A percentile compares a stretch with the other conserved stretches of the same genome.
These are phyloP conservation scores for Aphanomyces astaci DNA, from an alignment of 352 stramenopile species.

Conservation along the genomic window DNA sequence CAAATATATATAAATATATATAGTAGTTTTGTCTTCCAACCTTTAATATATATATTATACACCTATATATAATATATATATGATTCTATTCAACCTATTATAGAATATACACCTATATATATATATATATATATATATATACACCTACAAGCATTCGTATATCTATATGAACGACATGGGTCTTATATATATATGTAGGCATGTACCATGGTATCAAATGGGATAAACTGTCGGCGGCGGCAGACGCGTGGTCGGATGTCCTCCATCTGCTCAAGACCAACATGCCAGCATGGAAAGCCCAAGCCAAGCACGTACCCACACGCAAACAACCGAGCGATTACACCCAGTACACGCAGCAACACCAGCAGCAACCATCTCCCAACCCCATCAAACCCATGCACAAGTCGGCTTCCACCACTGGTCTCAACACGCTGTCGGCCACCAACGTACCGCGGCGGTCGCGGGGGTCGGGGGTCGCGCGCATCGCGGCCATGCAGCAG, in stretches of 20 bases:
- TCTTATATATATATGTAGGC: slow-evolving; percentile 22
- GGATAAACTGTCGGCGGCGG: slow-evolving; percentile 55
- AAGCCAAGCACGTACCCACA: slow-evolving; percentile 71
- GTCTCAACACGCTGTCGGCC: slow-evolving; percentile 60
- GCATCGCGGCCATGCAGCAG: slow-evolving; percentile 74
- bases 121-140: no score
- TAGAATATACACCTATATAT: no score
- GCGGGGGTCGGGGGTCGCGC: slow-evolving; percentile 68
- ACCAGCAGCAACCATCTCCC: slow-evolving; percentile 39
- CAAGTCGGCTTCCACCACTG: slow-evolving; percentile 86
- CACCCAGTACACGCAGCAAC: slow-evolving; percentile 73
- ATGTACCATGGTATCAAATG: slow-evolving; percentile 74
- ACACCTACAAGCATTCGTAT: no score
- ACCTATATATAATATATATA: no score
- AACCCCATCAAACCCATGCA: slow-evolving; percentile 38
- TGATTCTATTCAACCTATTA: no score
- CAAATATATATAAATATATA: no score
- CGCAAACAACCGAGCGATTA: slow-evolving; percentile 80
- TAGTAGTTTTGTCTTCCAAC: no score
- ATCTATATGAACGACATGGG: not conserved
- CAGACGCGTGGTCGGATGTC: slow-evolving; percentile 58
- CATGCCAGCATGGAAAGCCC: slow-evolving; percentile 59
- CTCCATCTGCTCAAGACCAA: slow-evolving; percentile 64
- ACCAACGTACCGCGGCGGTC: slow-evolving; percentile 60
- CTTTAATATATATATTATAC: no score